Percentiles rank a stretch among this genome's conserved stretches.
phyloP scores from a whole-genome alignment of 352 stramenopile species.

The Blastocystis sp. region DNA sequence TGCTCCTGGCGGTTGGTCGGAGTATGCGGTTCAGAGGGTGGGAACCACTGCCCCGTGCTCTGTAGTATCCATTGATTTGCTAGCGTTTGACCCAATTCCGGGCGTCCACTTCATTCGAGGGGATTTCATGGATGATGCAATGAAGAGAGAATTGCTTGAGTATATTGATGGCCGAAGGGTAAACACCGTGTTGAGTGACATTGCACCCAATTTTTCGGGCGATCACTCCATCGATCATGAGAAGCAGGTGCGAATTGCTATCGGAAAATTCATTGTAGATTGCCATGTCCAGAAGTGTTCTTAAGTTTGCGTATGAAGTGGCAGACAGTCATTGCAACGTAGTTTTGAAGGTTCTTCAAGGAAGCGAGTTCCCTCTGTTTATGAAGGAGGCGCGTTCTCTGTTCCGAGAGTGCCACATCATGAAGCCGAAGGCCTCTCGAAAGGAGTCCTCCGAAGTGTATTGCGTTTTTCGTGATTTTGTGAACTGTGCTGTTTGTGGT shows the following conservation, averaged over 20 bases:
- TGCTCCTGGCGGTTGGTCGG: conserved; percentile 46
- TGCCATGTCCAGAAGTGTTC: conserved; percentile 26
- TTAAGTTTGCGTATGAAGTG: conserved; percentile 11
- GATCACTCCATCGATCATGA: conserved; percentile 49
- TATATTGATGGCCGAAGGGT: conserved; percentile 25
- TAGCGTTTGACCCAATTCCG: conserved; percentile 23
- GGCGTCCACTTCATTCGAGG: conserved; percentile 44
- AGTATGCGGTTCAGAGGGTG: conserved; percentile 35
- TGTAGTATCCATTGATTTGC: conserved; percentile 50
- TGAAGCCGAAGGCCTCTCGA: conserved; percentile 52
- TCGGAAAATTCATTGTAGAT: background rate
- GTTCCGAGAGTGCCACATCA: background rate
- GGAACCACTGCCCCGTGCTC: conserved; percentile 30
- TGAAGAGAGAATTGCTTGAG: background rate
- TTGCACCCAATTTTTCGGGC: conserved; percentile 60
- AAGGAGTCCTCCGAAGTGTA: conserved; percentile 40
- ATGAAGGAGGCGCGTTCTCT: background rate
- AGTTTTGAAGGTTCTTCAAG: conserved; percentile 49
- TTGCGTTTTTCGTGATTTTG: conserved; percentile 33
- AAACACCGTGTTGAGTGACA: conserved; percentile 35
- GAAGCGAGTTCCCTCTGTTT: conserved; percentile 21
- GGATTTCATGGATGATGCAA: conserved; percentile 28
- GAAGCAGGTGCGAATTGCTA: background rate
- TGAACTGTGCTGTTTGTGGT: no score
- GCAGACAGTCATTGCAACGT: conserved; percentile 10